phyloP scores from a whole-genome alignment of 495 filamentous ascomycete species.

The Penicillium cosmopolitanum region DNA sequence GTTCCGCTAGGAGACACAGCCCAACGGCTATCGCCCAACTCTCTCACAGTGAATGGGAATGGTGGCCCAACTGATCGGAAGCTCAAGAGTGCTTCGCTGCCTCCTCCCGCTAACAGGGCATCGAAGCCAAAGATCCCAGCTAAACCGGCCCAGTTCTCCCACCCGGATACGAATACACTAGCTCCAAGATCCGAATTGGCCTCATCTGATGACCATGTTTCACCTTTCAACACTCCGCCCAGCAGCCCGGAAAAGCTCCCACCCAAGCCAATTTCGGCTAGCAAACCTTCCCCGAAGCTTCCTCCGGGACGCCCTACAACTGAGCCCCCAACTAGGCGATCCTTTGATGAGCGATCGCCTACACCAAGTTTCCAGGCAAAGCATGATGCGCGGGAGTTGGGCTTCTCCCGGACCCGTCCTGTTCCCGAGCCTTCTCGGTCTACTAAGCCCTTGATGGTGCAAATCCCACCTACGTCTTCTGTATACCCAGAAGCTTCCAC shows the following conservation, averaged over 20 bases:
- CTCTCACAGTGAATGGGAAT: conserved; percentile 28
- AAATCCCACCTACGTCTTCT: conserved; percentile 35
- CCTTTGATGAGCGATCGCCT: conserved; percentile 33
- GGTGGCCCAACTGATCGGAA: conserved; percentile 36
- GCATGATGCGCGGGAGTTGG: conserved; percentile 35
- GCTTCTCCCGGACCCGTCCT: conserved; percentile 32
- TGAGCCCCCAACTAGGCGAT: conserved; percentile 30
- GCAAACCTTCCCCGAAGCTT: conserved; percentile 16
- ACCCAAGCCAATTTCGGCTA: conserved; percentile 22
- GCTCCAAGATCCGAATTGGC: conserved; percentile 39
- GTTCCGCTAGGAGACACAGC: conserved; percentile 56
- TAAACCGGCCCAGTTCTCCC: conserved; percentile 45
- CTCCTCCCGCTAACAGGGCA: conserved; percentile 78
- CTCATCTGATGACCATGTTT: conserved; percentile 60
- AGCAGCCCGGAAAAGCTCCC: conserved; percentile 67
- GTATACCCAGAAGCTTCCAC: conserved; percentile 25
- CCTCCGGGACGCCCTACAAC: conserved; percentile 28
- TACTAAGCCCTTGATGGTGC: conserved; percentile 40
- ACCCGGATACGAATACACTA: conserved; percentile 33
- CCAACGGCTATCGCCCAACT: conserved; percentile 52
- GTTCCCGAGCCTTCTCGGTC: conserved; percentile 33
- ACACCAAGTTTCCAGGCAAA: conserved; percentile 8
- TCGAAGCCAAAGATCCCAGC: conserved; percentile 76
- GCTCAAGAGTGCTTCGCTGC: conserved; percentile 48
- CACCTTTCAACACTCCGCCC: conserved; percentile 90